Percentiles rank a stretch among this genome's conserved stretches.
These are phyloP conservation scores for Stagonosporopsis cucurbitacearum DNA, from an alignment of 2,329 filamentous ascomycete species.

Conservation along the genomic window DNA sequence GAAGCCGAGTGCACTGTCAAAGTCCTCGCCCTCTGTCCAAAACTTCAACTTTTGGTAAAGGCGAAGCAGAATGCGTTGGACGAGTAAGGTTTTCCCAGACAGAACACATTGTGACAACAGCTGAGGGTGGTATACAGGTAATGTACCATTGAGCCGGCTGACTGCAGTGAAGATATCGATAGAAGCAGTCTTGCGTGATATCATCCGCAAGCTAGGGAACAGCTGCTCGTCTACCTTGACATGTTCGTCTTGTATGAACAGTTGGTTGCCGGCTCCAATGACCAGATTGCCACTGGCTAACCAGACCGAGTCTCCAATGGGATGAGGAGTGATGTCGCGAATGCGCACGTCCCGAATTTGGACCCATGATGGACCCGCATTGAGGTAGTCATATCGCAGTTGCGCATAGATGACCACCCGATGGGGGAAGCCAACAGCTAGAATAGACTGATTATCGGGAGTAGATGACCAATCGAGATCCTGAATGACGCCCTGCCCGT, in stretches of 20 bases:
- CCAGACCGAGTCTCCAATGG: slow-evolving; percentile 94
- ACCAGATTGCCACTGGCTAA: slow-evolving; percentile 82
- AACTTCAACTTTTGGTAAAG: slow-evolving; percentile 82
- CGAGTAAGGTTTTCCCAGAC: slow-evolving; percentile 74
- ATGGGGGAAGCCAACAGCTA: slow-evolving; percentile 92
- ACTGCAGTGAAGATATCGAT: slow-evolving; percentile 83
- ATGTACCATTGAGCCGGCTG: slow-evolving; percentile 80
- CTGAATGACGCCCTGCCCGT: slow-evolving; percentile 74
- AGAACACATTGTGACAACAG: slow-evolving; percentile 87
- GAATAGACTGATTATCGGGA: slow-evolving; percentile 83
- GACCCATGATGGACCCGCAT: slow-evolving; percentile 88
- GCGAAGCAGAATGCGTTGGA: slow-evolving; percentile 74
- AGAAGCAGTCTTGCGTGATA: slow-evolving; percentile 56
- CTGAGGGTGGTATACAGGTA: slow-evolving; percentile 92
- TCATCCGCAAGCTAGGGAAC: slow-evolving; percentile 61
- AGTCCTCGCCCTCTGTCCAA: slow-evolving; percentile 76
- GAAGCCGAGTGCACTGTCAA: slow-evolving; percentile 78
- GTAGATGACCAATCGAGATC: slow-evolving; percentile 96
- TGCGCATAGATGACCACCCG: slow-evolving; percentile 82
- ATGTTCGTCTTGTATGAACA: slow-evolving; percentile 83
- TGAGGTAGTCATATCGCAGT: slow-evolving; percentile 89
- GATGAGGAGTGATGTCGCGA: slow-evolving; percentile 81
- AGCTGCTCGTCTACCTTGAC: slow-evolving; percentile 69
- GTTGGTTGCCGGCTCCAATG: slow-evolving; percentile 87
- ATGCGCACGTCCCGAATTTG: slow-evolving; percentile 83